These are phyloP conservation scores for Crepidotus variabilis DNA, from an alignment of 768 basidiomycete genomes.

Conservation along the genomic window DNA sequence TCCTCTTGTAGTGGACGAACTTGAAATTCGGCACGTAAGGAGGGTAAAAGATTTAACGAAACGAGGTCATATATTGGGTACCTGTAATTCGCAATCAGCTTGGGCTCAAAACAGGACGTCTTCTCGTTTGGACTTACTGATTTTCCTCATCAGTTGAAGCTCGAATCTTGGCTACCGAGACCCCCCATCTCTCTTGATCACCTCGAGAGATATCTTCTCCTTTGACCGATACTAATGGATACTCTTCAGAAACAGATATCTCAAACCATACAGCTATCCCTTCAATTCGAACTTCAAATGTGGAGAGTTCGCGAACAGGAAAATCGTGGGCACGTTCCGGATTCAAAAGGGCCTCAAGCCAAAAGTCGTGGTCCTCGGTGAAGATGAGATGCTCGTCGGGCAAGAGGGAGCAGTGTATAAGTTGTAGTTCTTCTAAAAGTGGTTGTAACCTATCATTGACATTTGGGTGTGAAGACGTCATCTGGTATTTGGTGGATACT, in stretches of 20 bases:
- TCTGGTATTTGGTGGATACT: too few relatives aligned
- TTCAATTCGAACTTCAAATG: constrained; percentile 29
- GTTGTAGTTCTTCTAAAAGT: constrained; percentile 28
- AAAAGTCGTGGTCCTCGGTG: constrained; percentile 30
- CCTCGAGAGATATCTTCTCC: constrained; percentile 42
- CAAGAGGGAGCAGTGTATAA: constrained; percentile 60
- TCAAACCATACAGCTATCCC: constrained; percentile 34
- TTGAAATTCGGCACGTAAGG: constrained; percentile 40
- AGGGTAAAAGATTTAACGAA: constrained; percentile 52
- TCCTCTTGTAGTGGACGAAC: too few relatives aligned
- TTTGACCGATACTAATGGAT: constrained; percentile 32
- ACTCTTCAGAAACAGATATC: constrained; percentile 14
- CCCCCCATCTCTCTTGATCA: constrained; percentile 49
- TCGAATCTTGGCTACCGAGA: constrained; percentile 31
- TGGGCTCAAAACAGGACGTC: not conserved
- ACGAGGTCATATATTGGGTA: constrained; percentile 61
- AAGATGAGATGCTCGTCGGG: constrained; percentile 53
- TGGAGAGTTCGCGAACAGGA: not conserved
- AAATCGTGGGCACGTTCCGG: not conserved
- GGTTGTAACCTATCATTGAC: not conserved
- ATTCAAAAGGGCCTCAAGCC: constrained; percentile 20
- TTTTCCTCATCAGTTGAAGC: constrained; percentile 33
- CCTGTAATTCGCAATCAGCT: constrained; percentile 26
- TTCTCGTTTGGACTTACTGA: constrained; percentile 14
- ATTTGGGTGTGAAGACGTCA: too few relatives aligned